Evolutionary conservation across 2,329 filamentous ascomycete genomes (phyloP), one percentile per base, ranked within the genome.

Genomic region (Zasmidium cellare): DNA sequence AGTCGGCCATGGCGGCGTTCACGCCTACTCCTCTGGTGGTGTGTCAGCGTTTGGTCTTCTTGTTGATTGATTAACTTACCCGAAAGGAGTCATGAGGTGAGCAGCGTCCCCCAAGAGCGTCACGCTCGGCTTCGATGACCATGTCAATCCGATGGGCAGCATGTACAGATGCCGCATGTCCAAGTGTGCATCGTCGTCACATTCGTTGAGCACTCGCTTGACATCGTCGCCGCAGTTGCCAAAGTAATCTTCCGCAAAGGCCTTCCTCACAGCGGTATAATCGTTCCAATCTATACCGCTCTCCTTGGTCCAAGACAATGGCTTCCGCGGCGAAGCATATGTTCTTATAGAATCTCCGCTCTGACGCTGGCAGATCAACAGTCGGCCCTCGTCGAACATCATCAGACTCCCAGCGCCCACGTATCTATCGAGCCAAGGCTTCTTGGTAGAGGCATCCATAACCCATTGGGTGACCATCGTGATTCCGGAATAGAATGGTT

Each of bases 161-260:
- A 75, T 75, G 62, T 71, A 75, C n/a, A 76, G 60, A 46, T 70
- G 68, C 9, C 63, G 55, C 22, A 68, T 59, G 60, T 62, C 64
- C 3, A 66, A 50, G 1, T 60, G 55, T 0, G 57, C 51, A 1
- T 66, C 67, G 0, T 58, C 51, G 1, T 66, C 67, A 23, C 69
- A 57, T 31, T 62, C 61, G 2, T 56, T 50, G 12, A 61, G 56
- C 44, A 63, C 67, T 23, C 55, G 60, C 44, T 71, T 75, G 19
- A 83, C 67, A 18, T 72, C 67, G 0, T 76, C 74, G 46, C 71
- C 69, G 75, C 78, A 84, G 63, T 77, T 77, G 3, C 66, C 61
- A 56, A 63, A 75, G 47, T 70, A 64, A 14, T 68, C 59, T 2
- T 79, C 65, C 19, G 82, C 64, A 0, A 68, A 67, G 1, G 51